phyloP scores from a whole-genome alignment of 164 flowering plant species.

The Berberis vulgaris region DNA sequence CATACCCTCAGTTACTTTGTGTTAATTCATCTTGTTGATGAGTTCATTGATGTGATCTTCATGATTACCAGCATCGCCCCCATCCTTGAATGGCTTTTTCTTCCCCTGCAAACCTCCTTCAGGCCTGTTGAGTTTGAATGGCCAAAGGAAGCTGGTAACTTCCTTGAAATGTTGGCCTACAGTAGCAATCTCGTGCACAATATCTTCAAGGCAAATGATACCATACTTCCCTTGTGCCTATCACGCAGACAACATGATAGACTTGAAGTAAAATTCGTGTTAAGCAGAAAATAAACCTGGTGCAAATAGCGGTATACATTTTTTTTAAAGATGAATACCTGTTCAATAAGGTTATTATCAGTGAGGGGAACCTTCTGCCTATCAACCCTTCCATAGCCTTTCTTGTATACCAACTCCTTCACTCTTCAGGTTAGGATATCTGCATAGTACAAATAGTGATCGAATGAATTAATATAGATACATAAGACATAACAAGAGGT shows the following conservation, averaged over 20 bases:
- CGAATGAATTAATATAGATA: neutral
- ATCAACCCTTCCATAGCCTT: conserved; percentile 51
- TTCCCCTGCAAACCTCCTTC: conserved; percentile 40
- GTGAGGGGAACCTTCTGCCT: conserved; percentile 64
- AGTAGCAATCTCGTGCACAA: conserved; percentile 60
- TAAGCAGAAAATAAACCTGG: neutral
- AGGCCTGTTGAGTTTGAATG: conserved; percentile 66
- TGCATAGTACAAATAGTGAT: conserved; percentile 15
- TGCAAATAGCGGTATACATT: neutral
- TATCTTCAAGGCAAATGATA: conserved; percentile 68
- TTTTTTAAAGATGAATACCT: conserved; percentile 30
- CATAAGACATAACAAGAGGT: neutral
- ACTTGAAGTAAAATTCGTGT: neutral
- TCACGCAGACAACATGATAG: neutral
- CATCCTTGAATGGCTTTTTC: conserved; percentile 48
- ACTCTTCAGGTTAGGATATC: conserved; percentile 75
- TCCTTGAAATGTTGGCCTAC: conserved; percentile 74
- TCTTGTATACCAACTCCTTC: conserved; percentile 79
- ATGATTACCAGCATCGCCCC: conserved; percentile 80
- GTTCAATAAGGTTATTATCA: conserved; percentile 72
- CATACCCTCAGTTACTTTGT: too few relatives aligned
- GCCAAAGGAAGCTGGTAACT: conserved; percentile 50
- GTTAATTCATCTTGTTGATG: conserved; percentile 58
- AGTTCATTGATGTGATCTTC: conserved; percentile 60
- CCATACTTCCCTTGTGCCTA: conserved; percentile 63